Evolutionary conservation across 495 filamentous ascomycete genomes (phyloP), one percentile per base, ranked within the genome.

Genomic region (Filosporella fistucella): DNA sequence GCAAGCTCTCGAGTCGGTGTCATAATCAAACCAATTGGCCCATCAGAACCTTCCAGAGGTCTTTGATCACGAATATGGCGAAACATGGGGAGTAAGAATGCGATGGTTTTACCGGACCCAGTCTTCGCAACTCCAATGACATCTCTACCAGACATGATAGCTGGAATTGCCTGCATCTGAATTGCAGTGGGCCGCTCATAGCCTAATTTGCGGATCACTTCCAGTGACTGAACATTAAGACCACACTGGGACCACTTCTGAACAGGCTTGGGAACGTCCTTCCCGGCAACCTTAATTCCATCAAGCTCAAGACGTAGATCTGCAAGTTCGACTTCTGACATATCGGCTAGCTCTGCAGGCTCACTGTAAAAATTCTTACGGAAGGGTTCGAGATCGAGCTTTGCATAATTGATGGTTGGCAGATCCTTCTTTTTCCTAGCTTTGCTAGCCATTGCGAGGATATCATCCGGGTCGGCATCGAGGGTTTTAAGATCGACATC

Each of bases 91-190:
- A 99, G 74, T 12, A 91, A 64, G 60, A 96, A 99, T 20, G 94
- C 93, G 53, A 96, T 83, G 1, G 94, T 99, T 65, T 99, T 99
- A 55, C 94, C 94, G n/a, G 94, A 97, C 3, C 94, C 94, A 16
- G 94, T 99, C 65, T 97, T 97, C 2, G 94, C 94, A 33, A 97
- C 87, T 55, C 91, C 93, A 51, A 97, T 94, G 12, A 96, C 84
- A 70, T 99, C 91, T 56, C 89, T 83, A 13, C 94, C 94, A 28
- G 91, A 93, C 88, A 96, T 95, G 52, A 96, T 89, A 7, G 88
- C 82, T 9, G 94, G 94, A 55, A 97, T 83, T 1, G 94, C 93
- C 60, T 99, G 94, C 49, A 88, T 78, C 68, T 99, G 94, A 52
- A 99, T 96, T 8, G 93, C 80, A 10, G 94, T 96, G 11, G 93